These are phyloP conservation scores for Plasmodium vinckei DNA, from an alignment of 169 alveolate genomes.

Conservation along the genomic window DNA sequence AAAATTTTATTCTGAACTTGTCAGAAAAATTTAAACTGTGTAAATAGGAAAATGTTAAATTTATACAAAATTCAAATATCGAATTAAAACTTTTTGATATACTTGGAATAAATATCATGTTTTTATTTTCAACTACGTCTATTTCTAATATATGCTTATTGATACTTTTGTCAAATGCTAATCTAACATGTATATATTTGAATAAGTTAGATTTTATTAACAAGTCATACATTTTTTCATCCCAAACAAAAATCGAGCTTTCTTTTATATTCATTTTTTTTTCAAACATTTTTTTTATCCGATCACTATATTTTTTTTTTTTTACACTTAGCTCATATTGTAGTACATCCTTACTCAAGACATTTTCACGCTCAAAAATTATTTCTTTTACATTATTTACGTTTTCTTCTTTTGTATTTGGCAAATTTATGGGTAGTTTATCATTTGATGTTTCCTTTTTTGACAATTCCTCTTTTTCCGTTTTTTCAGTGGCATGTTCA, in stretches of 20 bases:
- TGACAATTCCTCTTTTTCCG: neutral
- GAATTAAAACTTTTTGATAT: conserved; percentile 68
- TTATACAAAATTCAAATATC: conserved; percentile 60
- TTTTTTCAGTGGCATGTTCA: neutral
- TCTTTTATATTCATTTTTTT: conserved; percentile 75
- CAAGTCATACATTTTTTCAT: conserved; percentile 53
- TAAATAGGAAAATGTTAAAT: conserved; percentile 43
- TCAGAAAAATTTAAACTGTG: conserved; percentile 58
- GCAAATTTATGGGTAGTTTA: neutral
- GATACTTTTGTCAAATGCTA: conserved; percentile 18
- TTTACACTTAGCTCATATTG: conserved; percentile 18
- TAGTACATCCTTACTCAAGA: conserved; percentile 14
- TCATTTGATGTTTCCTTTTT: neutral
- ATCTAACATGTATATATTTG: conserved; percentile 51
- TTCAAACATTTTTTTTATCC: conserved; percentile 36
- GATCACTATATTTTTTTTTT: neutral
- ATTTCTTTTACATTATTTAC: neutral
- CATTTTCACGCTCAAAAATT: conserved; percentile 27
- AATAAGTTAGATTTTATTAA: conserved; percentile 49
- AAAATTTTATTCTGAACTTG: conserved; percentile 40
- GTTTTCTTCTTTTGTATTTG: neutral
- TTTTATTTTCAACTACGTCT: conserved; percentile 54
- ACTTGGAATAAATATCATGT: conserved; percentile 51
- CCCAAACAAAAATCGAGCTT: conserved; percentile 46
- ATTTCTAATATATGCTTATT: conserved; percentile 48